Base-by-base conservation (phyloP, 2,329 filamentous ascomycete genomes). In the Elsinoe perseae region DNA sequence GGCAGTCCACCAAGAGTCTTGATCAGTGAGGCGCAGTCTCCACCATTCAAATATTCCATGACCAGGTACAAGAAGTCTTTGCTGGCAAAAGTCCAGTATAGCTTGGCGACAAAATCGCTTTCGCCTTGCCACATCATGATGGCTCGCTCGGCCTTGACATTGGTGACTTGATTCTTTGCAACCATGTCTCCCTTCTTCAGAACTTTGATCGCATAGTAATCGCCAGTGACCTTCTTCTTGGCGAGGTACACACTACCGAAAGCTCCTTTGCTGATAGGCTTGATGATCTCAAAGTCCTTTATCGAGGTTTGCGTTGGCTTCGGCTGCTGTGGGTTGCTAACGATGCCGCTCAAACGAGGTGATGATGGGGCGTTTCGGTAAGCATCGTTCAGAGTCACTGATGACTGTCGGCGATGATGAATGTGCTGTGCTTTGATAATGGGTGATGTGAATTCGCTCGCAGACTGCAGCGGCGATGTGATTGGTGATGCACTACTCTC, bases 81-180 rank as follows among this genome's bases (percentile, higher is more conserved):
- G 78, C 92, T 98, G 3, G 93, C 95, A 67, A 98, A 98, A 0
- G 93, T 98, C 95, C 95, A 98, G 74, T 97, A 98, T 10, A 98
- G 80, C 74, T 98, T 98, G 23, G 93, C 93, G 57, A 98, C 93
- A 69, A 98, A 98, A 59, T 98, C 93, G 69, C 95, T 98, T 71
- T 97, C 90, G 20, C 93, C 93, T 73, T 98, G 93, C 89, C 93
- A 97, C 93, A 98, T 98, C 93, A 98, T 97, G 68, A 98, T 98
- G 20, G 95, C 95, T 62, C 93, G 83, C 72, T 98, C 93, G 7
- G 95, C 93, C 72, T 98, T 97, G 66, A 98, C 93, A 67, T 98
- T 98, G 63, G 93, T 95, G 64, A 98, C 91, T 69, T 98, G 93
- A 69, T 98, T 98, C 73, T 98, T 98, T 60, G 93, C 93, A 60